Conservation (phyloP, 768 basidiomycete genomes). For the Mycena epipterygia region DNA sequence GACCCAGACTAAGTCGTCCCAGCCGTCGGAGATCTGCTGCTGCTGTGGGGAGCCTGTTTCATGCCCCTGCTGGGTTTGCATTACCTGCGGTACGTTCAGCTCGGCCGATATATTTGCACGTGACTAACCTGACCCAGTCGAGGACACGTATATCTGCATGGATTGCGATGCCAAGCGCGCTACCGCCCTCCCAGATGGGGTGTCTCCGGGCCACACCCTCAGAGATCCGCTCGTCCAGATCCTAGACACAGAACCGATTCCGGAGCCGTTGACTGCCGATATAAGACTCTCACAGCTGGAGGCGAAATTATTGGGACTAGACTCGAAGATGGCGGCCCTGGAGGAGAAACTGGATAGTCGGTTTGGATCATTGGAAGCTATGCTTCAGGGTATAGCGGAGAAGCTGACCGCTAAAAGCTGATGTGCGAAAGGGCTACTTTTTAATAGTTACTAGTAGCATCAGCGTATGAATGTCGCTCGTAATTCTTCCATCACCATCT, state of each 20-base stretch:
- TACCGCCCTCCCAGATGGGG: neutral
- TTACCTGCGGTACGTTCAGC: slow-evolving; percentile 20
- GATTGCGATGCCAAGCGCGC: slow-evolving; percentile 23
- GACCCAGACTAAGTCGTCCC: neutral
- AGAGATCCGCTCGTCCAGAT: slow-evolving; percentile 15
- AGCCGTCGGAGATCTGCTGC: slow-evolving; percentile 9
- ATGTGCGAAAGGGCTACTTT: no score
- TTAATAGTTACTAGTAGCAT: no score
- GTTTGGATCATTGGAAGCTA: slow-evolving; percentile 23
- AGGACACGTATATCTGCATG: slow-evolving; percentile 15
- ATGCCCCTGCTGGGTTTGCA: slow-evolving; percentile 28
- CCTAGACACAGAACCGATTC: slow-evolving; percentile 8
- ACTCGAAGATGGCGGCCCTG: slow-evolving; percentile 14
- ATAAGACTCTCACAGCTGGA: neutral
- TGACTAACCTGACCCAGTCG: neutral
- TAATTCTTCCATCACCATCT: no score
- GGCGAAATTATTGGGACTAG: slow-evolving; percentile 1
- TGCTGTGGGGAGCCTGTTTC: slow-evolving; percentile 17
- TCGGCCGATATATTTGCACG: no score
- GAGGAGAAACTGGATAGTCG: slow-evolving; percentile 26
- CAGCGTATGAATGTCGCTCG: no score
- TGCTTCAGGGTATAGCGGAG: slow-evolving; percentile 3
- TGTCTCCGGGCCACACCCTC: neutral
- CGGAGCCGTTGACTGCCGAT: slow-evolving; percentile 3
- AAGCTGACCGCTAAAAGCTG: neutral